Conservation (phyloP, 805 yeast genomes). For the Ogataea methanolica region DNA sequence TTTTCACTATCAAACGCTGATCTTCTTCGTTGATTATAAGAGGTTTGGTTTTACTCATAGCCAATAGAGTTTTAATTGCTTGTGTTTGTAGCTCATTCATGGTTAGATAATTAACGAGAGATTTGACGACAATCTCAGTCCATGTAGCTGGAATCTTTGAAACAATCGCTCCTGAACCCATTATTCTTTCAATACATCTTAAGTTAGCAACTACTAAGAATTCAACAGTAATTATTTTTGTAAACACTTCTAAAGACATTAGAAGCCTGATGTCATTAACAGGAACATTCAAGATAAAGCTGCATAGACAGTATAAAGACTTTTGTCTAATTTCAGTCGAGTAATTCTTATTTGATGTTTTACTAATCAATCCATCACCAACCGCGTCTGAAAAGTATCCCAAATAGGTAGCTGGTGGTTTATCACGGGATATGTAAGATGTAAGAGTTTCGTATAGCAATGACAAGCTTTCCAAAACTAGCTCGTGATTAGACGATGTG, state of each 20-base stretch:
- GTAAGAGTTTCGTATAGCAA: constrained; percentile 20
- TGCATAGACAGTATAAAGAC: constrained; percentile 20
- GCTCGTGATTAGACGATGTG: constrained; percentile 26
- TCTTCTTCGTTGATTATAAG: constrained; percentile 8
- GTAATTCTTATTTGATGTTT: constrained; percentile 25
- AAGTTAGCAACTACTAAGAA: constrained; percentile 23
- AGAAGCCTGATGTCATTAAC: constrained; percentile 1
- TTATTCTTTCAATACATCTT: constrained; percentile 16
- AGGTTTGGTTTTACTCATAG: constrained; percentile 5
- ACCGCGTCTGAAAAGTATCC: not conserved
- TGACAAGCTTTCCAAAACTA: constrained; percentile 25
- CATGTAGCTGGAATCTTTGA: constrained; percentile 13
- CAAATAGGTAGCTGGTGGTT: constrained; percentile 1
- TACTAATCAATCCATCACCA: constrained; percentile 17
- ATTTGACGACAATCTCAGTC: constrained; percentile 15
- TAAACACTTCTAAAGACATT: constrained; percentile 15
- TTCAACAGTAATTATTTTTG: constrained; percentile 24
- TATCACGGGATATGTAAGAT: constrained; percentile 6
- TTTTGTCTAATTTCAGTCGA: constrained; percentile 30
- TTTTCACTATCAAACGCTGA: not conserved
- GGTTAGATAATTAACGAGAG: constrained; percentile 15
- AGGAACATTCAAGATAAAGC: constrained; percentile 12
- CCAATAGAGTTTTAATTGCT: constrained; percentile 15
- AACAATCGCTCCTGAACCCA: constrained; percentile 6
- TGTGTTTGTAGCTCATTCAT: constrained; percentile 17